Conservation (phyloP, 1,284 basidiomycete species). For the Tilletia setariae region DNA sequence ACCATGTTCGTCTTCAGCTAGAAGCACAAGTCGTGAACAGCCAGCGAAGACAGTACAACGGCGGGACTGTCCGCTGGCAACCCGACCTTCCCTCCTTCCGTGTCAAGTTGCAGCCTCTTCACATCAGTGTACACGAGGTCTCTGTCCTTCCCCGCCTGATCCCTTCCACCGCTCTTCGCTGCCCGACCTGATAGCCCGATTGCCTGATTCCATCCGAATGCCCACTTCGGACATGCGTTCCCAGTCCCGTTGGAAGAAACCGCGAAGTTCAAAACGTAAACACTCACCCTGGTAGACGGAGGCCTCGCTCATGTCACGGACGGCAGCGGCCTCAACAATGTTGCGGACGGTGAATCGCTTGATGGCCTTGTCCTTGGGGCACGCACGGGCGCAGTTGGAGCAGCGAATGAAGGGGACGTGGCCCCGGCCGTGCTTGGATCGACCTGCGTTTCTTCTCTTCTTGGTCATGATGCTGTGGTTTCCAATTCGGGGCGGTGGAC, state of each 20-base stretch:
- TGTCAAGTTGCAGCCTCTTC: no score
- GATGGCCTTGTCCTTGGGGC: conserved; percentile 85
- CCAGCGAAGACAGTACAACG: no score
- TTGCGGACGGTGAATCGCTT: conserved; percentile 99
- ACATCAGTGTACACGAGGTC: no score
- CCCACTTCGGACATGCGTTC: no score
- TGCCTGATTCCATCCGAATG: no score
- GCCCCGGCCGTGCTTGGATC: conserved; percentile 74
- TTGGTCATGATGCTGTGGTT: conserved; percentile 66
- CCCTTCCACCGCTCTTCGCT: not conserved
- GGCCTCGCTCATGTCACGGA: conserved; percentile 95
- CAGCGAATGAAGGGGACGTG: conserved; percentile 91
- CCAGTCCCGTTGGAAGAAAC: no score
- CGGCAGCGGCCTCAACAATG: conserved; percentile 98
- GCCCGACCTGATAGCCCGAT: no score
- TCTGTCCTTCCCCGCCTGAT: not conserved
- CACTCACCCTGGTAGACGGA: conserved; percentile 83
- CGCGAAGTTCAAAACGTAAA: no score
- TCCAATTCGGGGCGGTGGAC: not conserved
- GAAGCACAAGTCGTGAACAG: no score
- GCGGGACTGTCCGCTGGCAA: no score
- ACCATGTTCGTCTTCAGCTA: no score
- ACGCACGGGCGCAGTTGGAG: conserved; percentile 80
- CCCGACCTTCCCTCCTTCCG: no score
- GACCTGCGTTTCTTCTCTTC: conserved; percentile 92